Evolutionary conservation across 2,329 filamentous ascomycete species (phyloP), one percentile per base, ranked within the genome.

Genomic region (Botrytis aclada): DNA sequence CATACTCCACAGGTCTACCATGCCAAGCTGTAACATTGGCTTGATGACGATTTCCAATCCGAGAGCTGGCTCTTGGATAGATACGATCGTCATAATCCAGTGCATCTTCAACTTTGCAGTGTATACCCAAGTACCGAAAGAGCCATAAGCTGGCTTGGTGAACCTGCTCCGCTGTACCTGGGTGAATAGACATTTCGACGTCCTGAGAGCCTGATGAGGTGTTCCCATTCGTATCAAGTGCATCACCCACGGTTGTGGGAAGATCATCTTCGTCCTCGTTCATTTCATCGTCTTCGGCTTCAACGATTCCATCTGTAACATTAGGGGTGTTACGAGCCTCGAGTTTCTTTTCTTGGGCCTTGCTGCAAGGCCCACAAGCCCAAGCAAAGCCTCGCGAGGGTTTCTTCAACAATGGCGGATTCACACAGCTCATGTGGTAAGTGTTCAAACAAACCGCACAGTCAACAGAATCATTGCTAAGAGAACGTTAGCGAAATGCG

Each of bases 351-450:
- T 98, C 96, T 81, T 97, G 95, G n/a, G 94, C 95, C 79, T 95
- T 91, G 82, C 94, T 98, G 83, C 96, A 99, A 74, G 95, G 92
- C 71, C 93, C 96, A 82, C 96, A 99, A 43, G 96, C 95, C 96
- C 96, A 99, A 7, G 94, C 96, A 83, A 99, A 99, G 56, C 96
- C 96, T 82, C 96, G 92, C 64, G 95, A 97, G 32, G 96, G 96
- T 83, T 99, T 99, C 83, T 98, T 99, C 70, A 94, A 87, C 75
- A 99, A 83, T 54, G 95, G 94, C 58, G 96, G 96, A 74, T 92
- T 92, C 72, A 99, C 96, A 82, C 96, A 99, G 80, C 95, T 93
- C 95, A 99, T 98, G 84, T 99, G 96, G 83, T 98, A 99, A 22
- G 95, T 98, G 82, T 94, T 91, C 80, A 91, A 89, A 83, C 96